These are phyloP conservation scores for Penicillium sp. DNA, from an alignment of 2,329 filamentous ascomycete genomes.

Conservation along the genomic window DNA sequence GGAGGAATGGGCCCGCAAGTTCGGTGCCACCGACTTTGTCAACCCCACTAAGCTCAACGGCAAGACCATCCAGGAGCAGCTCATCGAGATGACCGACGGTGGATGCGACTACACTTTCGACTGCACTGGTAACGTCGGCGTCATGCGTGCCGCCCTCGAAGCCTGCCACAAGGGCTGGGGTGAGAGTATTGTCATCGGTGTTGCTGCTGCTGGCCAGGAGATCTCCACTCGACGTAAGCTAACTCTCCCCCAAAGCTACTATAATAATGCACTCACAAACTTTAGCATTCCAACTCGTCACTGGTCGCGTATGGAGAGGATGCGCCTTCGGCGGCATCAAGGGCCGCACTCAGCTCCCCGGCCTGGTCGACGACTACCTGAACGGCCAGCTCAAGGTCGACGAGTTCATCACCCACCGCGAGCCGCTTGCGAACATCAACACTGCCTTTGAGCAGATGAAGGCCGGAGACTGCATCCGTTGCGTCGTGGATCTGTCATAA, in stretches of 20 bases:
- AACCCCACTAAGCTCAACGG: constrained; percentile 79
- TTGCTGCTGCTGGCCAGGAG: constrained; percentile 94
- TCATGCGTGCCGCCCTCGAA: constrained; percentile 95
- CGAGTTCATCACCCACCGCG: constrained; percentile 98
- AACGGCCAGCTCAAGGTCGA: constrained; percentile 92
- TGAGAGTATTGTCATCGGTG: constrained; percentile 96
- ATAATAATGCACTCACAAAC: constrained; percentile 19
- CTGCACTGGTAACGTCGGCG: constrained; percentile 94
- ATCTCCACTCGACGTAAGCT: constrained; percentile 86
- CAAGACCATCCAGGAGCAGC: constrained; percentile 86
- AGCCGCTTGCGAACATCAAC: constrained; percentile 83
- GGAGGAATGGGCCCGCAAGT: constrained; percentile 91
- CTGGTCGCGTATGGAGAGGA: constrained; percentile 95
- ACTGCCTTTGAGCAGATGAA: constrained; percentile 92
- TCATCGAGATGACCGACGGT: constrained; percentile 97
- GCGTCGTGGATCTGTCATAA: constrained; percentile 70
- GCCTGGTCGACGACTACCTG: constrained; percentile 87
- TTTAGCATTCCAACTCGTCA: constrained; percentile 95
- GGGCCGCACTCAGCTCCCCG: constrained; percentile 88
- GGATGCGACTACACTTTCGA: constrained; percentile 99
- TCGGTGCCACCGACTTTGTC: constrained; percentile 95
- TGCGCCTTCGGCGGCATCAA: constrained; percentile 99
- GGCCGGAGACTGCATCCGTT: constrained; percentile 93
- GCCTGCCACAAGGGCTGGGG: constrained; percentile 99
- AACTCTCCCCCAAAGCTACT: background rate